Conservation (phyloP, 2,329 filamentous ascomycete species). For the Dryadomyces quercivorus region DNA sequence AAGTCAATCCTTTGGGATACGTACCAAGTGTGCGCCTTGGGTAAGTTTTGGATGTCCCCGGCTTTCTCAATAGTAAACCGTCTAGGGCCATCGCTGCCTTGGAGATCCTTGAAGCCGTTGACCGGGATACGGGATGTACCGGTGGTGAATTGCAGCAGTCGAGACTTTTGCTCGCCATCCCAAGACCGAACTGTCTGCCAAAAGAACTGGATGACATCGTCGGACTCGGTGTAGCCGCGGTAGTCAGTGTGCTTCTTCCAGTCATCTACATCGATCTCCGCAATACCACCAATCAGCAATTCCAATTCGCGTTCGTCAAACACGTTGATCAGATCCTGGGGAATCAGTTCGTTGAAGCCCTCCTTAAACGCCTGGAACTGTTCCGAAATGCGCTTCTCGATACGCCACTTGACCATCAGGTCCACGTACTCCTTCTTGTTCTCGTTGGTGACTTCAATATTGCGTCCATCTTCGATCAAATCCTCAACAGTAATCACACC, state of each 20-base stretch:
- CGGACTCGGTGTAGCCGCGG: constrained; percentile 92
- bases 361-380: constrained; percentile 97
- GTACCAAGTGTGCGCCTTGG: constrained; percentile 96
- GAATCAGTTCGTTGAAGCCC: constrained; percentile 95
- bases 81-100: constrained; percentile 89
- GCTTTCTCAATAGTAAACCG: constrained; percentile 98
- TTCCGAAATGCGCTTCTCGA: constrained; percentile 94
- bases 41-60: constrained; percentile 77
- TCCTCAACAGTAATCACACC: constrained; percentile 91
- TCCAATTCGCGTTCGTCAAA: constrained; percentile 97
- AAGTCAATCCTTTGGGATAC: constrained; percentile 20
- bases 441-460: constrained; percentile 94
- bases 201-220: constrained; percentile 96
- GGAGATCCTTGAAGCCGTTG: constrained; percentile 98
- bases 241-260: constrained; percentile 99
- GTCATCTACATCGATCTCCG: constrained; percentile 98
- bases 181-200: constrained; percentile 95
- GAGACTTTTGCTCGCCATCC: constrained; percentile 97
- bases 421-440: constrained; percentile 99
- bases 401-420: constrained; percentile 97
- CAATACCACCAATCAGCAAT: constrained; percentile 92
- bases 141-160: constrained; percentile 90
- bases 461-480: constrained; percentile 74
- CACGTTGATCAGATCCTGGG: constrained; percentile 90
- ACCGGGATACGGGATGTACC: constrained; percentile 96